Evolutionary conservation across 1,284 basidiomycete genomes (phyloP), one percentile per base, ranked within the genome.

Genomic region (Ganoderma lucidum): DNA sequence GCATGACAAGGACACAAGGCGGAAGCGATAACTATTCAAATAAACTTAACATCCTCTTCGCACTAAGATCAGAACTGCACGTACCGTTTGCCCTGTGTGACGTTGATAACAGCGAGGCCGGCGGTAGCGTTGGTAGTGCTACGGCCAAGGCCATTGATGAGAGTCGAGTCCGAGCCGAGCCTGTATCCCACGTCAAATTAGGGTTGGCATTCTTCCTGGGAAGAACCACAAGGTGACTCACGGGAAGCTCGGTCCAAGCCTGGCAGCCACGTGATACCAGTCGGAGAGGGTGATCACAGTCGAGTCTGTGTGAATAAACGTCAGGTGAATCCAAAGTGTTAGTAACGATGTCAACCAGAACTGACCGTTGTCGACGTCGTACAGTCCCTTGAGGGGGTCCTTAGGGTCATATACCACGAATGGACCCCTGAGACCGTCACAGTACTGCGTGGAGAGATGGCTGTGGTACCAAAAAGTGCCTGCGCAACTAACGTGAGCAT

Each of bases 71-170:
- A 23, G 10, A 77, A 81, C 32, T 14, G n/a, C 37, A 59, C 70
- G 30, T 41, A 80, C 55, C 85, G 82, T 67, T 85, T 81, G 48
- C 78, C 73, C 28, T 66, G 23, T 3, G 67, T 65, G 15, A 81
- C 80, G 23, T 64, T 78, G 66, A 83, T 76, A 0, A 83, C 78
- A 1, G 82, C 73, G 35, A 83, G 71, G 4, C 75, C 68, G 14
- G 75, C 70, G 4, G 72, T 67, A 2, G 75, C 68, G 4, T 73
- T 75, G 28, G 75, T 73, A 10, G 68, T 58, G 63, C 68, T 79
- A 3, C 80, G 78, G 14, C 85, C 85, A 37, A 77, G 75, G 6
- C 85, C 84, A 62, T 90, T 90, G 75, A 91, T 86, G 6, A 90
- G 76, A 2, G 85, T 87, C 0, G 84, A 60, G 44, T 72, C 71